A percentile compares a stretch with the other conserved stretches of the same genome.
Conservation (phyloP, 129 eudicot genomes). For the Escallonia herrerae region DNA sequence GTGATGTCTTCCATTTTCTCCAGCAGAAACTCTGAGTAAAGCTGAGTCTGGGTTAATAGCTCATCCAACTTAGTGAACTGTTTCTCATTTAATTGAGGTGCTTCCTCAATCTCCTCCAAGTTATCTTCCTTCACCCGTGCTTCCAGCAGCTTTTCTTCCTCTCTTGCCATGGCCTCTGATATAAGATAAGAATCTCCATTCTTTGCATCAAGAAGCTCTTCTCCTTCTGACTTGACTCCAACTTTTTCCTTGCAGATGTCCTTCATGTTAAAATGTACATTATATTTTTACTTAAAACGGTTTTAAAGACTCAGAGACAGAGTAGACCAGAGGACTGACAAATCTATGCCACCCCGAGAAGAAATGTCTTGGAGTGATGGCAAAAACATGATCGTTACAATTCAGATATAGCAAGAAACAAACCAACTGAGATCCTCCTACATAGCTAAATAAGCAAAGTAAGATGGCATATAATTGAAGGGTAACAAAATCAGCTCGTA, state of each 20-base stretch:
- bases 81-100: slow-evolving; percentile 47
- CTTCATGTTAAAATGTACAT: slow-evolving; percentile 18
- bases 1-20: slow-evolving; percentile 97
- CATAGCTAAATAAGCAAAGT: neutral
- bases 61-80: slow-evolving; percentile 89
- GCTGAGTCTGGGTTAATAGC: slow-evolving; percentile 90
- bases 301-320: no score
- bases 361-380: no score
- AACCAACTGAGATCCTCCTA: neutral
- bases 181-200: slow-evolving; percentile 55
- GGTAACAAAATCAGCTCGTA: no score
- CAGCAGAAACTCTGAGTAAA: slow-evolving; percentile 79
- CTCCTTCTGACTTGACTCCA: slow-evolving; percentile 43
- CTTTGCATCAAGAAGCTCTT: slow-evolving; percentile 36
- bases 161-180: slow-evolving; percentile 48
- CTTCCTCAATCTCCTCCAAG: slow-evolving; percentile 39
- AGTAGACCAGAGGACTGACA: neutral
- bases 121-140: slow-evolving; percentile 33
- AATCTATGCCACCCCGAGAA: neutral
- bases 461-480: neutral
- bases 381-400: neutral
- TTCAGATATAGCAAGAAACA: neutral
- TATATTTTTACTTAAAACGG: no score
- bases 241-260: slow-evolving; percentile 40
- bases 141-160: slow-evolving; percentile 62